A percentile compares a stretch with the other conserved stretches of the same genome.
phyloP scores from a whole-genome alignment of 805 yeast genomes.

The Pichia nakasei region DNA sequence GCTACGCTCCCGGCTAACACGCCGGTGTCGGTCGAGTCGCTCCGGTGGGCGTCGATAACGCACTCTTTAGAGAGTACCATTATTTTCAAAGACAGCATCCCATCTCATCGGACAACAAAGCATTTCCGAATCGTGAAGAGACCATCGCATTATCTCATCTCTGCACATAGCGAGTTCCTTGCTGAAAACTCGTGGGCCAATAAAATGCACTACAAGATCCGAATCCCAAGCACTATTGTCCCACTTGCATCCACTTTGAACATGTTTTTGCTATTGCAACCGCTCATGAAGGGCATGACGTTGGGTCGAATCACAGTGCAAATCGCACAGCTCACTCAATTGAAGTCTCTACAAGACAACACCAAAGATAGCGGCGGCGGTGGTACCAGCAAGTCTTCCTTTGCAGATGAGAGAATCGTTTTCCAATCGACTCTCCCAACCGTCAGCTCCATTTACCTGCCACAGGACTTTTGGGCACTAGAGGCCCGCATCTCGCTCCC shows the following conservation, averaged over 20 bases:
- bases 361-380: too few species aligned
- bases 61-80: slow-evolving; percentile 31
- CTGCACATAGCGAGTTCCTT: slow-evolving; percentile 35
- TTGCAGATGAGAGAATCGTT: slow-evolving; percentile 22
- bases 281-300: slow-evolving; percentile 37
- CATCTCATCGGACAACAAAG: too few species aligned
- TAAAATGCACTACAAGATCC: slow-evolving; percentile 41
- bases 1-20: slow-evolving; percentile 36
- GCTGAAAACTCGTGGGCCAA: slow-evolving; percentile 45
- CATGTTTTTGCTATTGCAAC: slow-evolving; percentile 35
- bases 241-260: slow-evolving; percentile 39
- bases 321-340: slow-evolving; percentile 25
- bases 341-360: slow-evolving; percentile 16
- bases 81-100: neutral
- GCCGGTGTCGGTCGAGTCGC: slow-evolving; percentile 45
- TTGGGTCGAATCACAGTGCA: slow-evolving; percentile 28
- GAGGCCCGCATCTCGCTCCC: slow-evolving; percentile 35
- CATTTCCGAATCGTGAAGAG: slow-evolving; percentile 38
- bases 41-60: slow-evolving; percentile 32
- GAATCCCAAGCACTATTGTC: slow-evolving; percentile 34
- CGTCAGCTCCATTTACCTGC: slow-evolving; percentile 25
- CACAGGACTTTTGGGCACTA: slow-evolving; percentile 38
- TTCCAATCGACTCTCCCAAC: slow-evolving; percentile 32
- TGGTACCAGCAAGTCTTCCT: slow-evolving; percentile 16
- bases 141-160: slow-evolving; percentile 31